Percentiles rank a stretch among this genome's conserved stretches.
Evolutionary conservation across 495 filamentous ascomycete species (phyloP).

Genomic region (Penicillium dipodomyicola): DNA sequence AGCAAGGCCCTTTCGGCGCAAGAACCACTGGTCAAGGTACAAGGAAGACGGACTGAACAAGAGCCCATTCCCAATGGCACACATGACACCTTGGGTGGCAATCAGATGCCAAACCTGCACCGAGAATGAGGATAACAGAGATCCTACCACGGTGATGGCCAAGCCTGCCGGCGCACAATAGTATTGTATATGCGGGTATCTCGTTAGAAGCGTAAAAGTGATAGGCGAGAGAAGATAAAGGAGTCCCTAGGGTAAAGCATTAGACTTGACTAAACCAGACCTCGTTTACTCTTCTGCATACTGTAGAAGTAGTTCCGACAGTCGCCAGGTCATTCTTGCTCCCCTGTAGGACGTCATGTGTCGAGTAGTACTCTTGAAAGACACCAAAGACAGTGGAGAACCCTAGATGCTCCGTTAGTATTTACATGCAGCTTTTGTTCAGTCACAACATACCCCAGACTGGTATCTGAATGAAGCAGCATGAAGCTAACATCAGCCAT

Average conservation of each 20-base stretch:
- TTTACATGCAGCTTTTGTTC: background rate
- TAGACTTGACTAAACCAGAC: conserved; percentile 1
- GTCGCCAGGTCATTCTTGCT: conserved; percentile 44
- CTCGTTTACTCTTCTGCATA: conserved; percentile 12
- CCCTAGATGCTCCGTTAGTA: conserved; percentile 27
- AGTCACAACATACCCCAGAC: conserved; percentile 55
- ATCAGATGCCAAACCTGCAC: conserved; percentile 51
- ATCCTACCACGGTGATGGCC: conserved; percentile 38
- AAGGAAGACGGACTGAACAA: conserved; percentile 52
- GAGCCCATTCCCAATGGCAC: conserved; percentile 50
- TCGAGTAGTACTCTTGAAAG: conserved; percentile 47
- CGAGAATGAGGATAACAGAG: conserved; percentile 50
- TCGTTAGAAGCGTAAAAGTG: conserved; percentile 48
- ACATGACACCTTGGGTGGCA: conserved; percentile 54
- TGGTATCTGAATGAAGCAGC: conserved; percentile 60
- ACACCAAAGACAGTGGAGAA: conserved; percentile 53
- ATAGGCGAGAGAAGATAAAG: conserved; percentile 57
- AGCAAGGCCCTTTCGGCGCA: conserved; percentile 50
- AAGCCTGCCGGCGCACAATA: conserved; percentile 45
- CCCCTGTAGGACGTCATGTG: conserved; percentile 35
- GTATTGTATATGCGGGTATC: conserved; percentile 43
- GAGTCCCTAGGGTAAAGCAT: conserved; percentile 39
- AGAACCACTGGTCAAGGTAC: conserved; percentile 60
- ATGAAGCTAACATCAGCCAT: conserved; percentile 60
- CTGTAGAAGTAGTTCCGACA: conserved; percentile 50